Percentiles rank a stretch among this genome's conserved stretches.
Conservation (phyloP, 2,329 filamentous ascomycete genomes). For the Penicillium sp. region DNA sequence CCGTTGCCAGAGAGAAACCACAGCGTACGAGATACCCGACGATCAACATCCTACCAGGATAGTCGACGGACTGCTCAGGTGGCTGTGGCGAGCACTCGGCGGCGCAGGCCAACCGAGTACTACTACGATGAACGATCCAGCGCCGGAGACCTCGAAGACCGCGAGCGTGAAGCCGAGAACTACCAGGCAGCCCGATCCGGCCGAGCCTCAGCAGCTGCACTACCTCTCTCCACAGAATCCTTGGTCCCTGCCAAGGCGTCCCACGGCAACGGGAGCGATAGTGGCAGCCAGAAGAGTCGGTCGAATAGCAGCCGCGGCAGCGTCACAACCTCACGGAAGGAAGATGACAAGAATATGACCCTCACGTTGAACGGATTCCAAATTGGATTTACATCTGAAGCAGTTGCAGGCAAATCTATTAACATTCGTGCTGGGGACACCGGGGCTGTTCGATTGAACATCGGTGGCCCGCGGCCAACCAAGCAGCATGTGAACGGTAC, state of each 20-base stretch:
- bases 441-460: constrained; percentile 40
- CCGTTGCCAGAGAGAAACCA: constrained; percentile 35
- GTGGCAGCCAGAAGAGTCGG: constrained; percentile 42
- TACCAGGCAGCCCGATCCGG: constrained; percentile 39
- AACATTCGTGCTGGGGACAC: constrained; percentile 40
- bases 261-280: constrained; percentile 37
- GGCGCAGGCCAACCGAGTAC: constrained; percentile 34
- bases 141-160: constrained; percentile 35
- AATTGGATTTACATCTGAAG: constrained; percentile 39
- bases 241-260: constrained; percentile 33
- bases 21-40: constrained; percentile 29
- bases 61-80: constrained; percentile 30
- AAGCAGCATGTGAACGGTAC: constrained; percentile 36
- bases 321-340: constrained; percentile 32
- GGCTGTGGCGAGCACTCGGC: constrained; percentile 35
- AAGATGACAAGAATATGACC: constrained; percentile 40
- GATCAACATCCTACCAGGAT: constrained; percentile 35
- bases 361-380: constrained; percentile 42
- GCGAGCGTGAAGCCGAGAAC: constrained; percentile 38
- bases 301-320: constrained; percentile 42
- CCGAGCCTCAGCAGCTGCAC: constrained; percentile 17
- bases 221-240: constrained; percentile 37
- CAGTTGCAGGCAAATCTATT: constrained; percentile 39
- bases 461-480: constrained; percentile 34
- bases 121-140: constrained; percentile 24